phyloP scores from a whole-genome alignment of 345 rosid genomes.

The Gynandropsis gynandra region DNA sequence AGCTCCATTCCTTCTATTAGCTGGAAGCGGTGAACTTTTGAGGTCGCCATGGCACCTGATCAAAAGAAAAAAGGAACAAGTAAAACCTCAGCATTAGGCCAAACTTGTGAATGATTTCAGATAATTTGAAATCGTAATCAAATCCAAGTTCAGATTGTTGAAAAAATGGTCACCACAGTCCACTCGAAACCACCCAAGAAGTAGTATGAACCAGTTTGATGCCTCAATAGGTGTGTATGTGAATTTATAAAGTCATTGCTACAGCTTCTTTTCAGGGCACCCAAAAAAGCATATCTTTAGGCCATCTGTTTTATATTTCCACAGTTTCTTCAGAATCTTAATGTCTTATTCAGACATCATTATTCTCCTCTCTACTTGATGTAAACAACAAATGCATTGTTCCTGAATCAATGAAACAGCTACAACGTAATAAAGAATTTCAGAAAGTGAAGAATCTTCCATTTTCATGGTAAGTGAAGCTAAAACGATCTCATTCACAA shows the following conservation, averaged over 20 bases:
- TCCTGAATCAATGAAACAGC: constrained; percentile 5
- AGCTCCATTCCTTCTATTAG: constrained; percentile 56
- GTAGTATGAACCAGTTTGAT: background rate
- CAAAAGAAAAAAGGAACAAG: constrained; percentile 12
- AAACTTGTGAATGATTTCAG: constrained; percentile 6
- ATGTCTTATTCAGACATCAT: background rate
- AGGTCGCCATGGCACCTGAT: constrained; percentile 41
- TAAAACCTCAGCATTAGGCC: constrained; percentile 9
- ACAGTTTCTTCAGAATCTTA: no score
- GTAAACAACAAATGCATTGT: constrained; percentile 13
- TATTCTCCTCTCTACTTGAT: constrained; percentile 13
- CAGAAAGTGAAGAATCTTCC: constrained; percentile 2
- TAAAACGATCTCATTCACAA: constrained; percentile 10
- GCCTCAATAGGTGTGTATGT: no score
- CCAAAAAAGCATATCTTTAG: no score
- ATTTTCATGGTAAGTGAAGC: background rate
- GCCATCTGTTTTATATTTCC: no score
- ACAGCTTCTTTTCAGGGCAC: no score
- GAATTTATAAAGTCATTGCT: no score
- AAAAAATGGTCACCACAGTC: background rate
- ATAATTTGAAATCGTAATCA: background rate
- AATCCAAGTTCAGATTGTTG: background rate
- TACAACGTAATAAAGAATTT: constrained; percentile 4
- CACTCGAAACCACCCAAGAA: constrained; percentile 1
- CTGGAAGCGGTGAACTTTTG: constrained; percentile 39